Evolutionary conservation across 768 basidiomycete species (phyloP).

Genomic region (Coprinopsis sp.): DNA sequence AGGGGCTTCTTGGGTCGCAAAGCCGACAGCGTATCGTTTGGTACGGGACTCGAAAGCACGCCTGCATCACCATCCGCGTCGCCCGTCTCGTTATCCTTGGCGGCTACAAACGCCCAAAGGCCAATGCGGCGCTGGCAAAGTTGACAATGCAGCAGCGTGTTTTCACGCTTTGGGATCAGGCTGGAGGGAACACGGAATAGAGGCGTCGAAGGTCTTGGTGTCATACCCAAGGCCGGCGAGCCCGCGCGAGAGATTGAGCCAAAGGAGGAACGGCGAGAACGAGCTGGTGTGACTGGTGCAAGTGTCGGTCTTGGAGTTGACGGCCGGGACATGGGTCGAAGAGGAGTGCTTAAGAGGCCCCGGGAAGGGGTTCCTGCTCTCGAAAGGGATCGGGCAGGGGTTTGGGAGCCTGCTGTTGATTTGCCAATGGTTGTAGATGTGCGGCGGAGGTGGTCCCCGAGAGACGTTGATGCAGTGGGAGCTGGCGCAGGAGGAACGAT

Average conservation of each 20-base stretch:
- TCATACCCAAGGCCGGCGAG: conserved; percentile 19
- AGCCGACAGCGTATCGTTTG: too few species aligned
- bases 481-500: conserved; percentile 31
- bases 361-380: background rate
- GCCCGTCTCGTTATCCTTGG: background rate
- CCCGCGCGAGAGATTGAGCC: conserved; percentile 18
- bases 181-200: conserved; percentile 25
- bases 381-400: background rate
- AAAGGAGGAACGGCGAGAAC: background rate
- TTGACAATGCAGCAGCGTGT: conserved; percentile 55
- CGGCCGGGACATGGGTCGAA: background rate
- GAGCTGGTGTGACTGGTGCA: too few species aligned
- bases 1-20: conserved; percentile 25
- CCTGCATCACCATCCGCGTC: conserved; percentile 1
- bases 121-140: conserved; percentile 79
- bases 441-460: background rate
- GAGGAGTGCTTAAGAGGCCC: background rate
- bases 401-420: conserved; percentile 20
- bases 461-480: conserved; percentile 9
- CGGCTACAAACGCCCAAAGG: conserved; percentile 58
- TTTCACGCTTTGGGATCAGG: conserved; percentile 34
- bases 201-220: conserved; percentile 18
- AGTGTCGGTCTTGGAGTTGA: too few species aligned
- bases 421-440: conserved; percentile 30
- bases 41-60: background rate